Percentiles rank a stretch among this genome's conserved stretches.
Evolutionary conservation across 768 basidiomycete genomes (phyloP).

Genomic region (Leccinum obscurum): DNA sequence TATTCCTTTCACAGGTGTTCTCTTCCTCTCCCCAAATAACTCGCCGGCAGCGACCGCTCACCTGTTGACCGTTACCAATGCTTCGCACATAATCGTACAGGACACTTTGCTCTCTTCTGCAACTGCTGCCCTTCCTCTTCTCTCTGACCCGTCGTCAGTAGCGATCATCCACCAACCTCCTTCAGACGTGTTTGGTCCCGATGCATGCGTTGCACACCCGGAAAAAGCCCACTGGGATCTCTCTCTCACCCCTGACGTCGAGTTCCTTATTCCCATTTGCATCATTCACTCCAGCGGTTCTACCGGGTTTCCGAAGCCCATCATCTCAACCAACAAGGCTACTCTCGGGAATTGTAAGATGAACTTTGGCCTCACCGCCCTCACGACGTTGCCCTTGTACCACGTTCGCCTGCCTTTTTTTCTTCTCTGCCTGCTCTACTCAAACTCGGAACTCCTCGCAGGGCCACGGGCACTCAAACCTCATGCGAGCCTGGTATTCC

Average conservation of each 20-base stretch:
- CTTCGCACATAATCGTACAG: conserved; percentile 26
- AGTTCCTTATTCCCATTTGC: conserved; percentile 21
- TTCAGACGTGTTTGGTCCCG: conserved; percentile 15
- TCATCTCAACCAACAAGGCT: conserved; percentile 37
- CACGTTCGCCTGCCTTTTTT: conserved; percentile 24
- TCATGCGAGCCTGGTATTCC: conserved; percentile 46
- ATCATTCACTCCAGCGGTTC: conserved; percentile 32
- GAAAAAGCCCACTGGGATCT: conserved; percentile 26
- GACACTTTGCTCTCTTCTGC: conserved; percentile 16
- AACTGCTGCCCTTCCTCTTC: conserved; percentile 14
- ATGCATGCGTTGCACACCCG: conserved; percentile 16
- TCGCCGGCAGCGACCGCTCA: conserved; percentile 47
- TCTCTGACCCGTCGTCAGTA: conserved; percentile 23
- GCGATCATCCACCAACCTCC: conserved; percentile 26
- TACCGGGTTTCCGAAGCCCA: conserved; percentile 52
- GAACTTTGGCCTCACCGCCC: conserved; percentile 26
- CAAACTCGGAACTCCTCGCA: conserved; percentile 1
- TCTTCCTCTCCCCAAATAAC: conserved; percentile 45
- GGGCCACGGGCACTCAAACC: conserved; percentile 25
- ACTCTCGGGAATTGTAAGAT: conserved; percentile 37
- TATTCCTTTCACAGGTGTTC: conserved; percentile 20
- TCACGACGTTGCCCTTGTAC: conserved; percentile 34
- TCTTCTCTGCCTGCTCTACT: not conserved
- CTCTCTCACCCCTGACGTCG: conserved; percentile 22
- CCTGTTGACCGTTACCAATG: conserved; percentile 34